A percentile compares a stretch with the other conserved stretches of the same genome.
phyloP scores from a whole-genome alignment of 345 rosid species.

The Eucalyptus marginata region DNA sequence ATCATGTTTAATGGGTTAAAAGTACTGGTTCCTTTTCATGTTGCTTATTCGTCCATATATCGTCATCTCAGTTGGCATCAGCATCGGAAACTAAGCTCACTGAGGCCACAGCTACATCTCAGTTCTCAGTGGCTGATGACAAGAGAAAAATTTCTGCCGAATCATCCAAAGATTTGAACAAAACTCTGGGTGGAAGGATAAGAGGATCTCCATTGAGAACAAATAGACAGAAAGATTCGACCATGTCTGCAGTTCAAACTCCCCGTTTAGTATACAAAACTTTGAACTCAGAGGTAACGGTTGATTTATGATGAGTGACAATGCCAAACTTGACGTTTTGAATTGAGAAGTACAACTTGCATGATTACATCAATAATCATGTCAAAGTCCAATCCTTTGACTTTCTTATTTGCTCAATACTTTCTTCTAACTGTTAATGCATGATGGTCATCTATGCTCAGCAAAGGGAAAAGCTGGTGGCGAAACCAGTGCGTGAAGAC shows the following conservation, averaged over 20 bases:
- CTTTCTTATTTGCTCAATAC: background rate
- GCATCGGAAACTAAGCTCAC: slow-evolving; percentile 1
- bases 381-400: background rate
- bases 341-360: background rate
- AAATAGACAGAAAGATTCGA: slow-evolving; percentile 9
- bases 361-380: background rate
- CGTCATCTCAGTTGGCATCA: slow-evolving; percentile 3
- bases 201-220: slow-evolving; percentile 12
- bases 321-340: background rate
- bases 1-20: background rate
- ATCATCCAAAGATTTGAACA: slow-evolving; percentile 8
- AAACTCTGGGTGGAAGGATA: slow-evolving; percentile 4
- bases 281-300: slow-evolving; percentile 16
- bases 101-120: slow-evolving; percentile 13
- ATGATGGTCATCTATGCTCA: slow-evolving; percentile 5
- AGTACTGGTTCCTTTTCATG: background rate
- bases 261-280: slow-evolving; percentile 3
- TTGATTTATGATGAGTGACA: background rate
- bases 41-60: background rate
- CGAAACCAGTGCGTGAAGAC: slow-evolving; percentile 16
- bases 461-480: slow-evolving; percentile 20
- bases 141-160: background rate
- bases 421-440: background rate
- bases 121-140: background rate
- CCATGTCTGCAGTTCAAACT: slow-evolving; percentile 6